Evolutionary conservation across 495 filamentous ascomycete species (phyloP).

Genomic region (Corynascus novoguineensis): DNA sequence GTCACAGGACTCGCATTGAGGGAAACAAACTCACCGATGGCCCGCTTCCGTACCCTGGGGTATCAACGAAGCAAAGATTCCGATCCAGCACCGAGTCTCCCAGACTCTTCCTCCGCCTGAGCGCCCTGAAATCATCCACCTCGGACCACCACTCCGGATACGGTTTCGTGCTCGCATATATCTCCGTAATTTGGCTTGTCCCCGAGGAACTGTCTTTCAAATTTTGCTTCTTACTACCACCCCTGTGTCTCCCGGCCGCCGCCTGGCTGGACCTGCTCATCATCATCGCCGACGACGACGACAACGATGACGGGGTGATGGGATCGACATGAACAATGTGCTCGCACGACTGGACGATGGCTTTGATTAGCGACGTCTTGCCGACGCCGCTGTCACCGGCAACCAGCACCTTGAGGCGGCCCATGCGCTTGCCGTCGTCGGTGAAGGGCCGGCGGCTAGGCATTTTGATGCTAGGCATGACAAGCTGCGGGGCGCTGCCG

Average conservation of each 20-base stretch:
- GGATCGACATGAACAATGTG: conserved; percentile 96
- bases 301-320: conserved; percentile 44
- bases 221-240: conserved; percentile 3
- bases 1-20: background rate
- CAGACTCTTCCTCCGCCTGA: conserved; percentile 70
- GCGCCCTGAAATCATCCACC: conserved; percentile 63
- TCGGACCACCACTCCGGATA: conserved; percentile 97
- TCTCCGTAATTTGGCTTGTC: conserved; percentile 62
- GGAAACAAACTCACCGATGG: conserved; percentile 51
- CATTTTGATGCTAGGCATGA: conserved; percentile 97
- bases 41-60: conserved; percentile 62
- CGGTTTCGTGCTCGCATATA: conserved; percentile 87
- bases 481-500: conserved; percentile 71
- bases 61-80: conserved; percentile 95
- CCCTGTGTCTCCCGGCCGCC: background rate
- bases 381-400: conserved; percentile 78
- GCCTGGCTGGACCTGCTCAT: conserved; percentile 19
- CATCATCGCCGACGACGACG: background rate
- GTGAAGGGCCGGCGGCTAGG: conserved; percentile 92
- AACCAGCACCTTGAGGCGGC: conserved; percentile 79
- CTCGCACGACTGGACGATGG: conserved; percentile 89
- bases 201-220: conserved; percentile 11
- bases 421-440: conserved; percentile 73
- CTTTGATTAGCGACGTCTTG: conserved; percentile 88
- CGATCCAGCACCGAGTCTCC: conserved; percentile 82